Evolutionary conservation across 1,139 yeast species (phyloP).

Genomic region (Casaregolazyma lundiana): DNA sequence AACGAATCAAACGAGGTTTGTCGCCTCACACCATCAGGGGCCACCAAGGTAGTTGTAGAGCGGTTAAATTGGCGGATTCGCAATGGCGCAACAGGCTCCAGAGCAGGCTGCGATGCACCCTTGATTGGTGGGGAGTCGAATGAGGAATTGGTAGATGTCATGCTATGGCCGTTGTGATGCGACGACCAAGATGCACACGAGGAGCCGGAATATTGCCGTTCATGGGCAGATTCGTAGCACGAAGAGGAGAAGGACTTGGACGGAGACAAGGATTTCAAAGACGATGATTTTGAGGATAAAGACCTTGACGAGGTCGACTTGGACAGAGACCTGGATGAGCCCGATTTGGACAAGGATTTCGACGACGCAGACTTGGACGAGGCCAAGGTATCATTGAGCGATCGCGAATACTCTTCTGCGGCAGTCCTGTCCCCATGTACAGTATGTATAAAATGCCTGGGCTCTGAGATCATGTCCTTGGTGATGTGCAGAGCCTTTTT

Average conservation of each 20-base stretch:
- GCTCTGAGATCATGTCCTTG: constrained; percentile 22
- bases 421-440: constrained; percentile 21
- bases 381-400: no score
- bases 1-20: constrained; percentile 20
- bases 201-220: not conserved
- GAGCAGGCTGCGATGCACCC: not conserved
- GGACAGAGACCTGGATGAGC: constrained; percentile 13
- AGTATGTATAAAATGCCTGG: constrained; percentile 27
- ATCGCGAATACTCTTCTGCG: not conserved
- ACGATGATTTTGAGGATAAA: no score
- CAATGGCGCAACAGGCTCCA: not conserved
- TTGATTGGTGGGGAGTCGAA: not conserved
- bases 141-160: not conserved
- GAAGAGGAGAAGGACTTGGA: not conserved
- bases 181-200: not conserved
- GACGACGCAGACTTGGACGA: constrained; percentile 11
- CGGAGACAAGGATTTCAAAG: not conserved
- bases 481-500: not conserved
- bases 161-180: not conserved
- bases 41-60: constrained; percentile 3
- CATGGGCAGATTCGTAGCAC: not conserved
- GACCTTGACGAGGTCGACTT: not conserved
- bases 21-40: not conserved
- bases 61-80: not conserved
- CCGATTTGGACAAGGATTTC: not conserved